phyloP scores from a whole-genome alignment of 768 basidiomycete species.

The Mycena rebaudengoi region DNA sequence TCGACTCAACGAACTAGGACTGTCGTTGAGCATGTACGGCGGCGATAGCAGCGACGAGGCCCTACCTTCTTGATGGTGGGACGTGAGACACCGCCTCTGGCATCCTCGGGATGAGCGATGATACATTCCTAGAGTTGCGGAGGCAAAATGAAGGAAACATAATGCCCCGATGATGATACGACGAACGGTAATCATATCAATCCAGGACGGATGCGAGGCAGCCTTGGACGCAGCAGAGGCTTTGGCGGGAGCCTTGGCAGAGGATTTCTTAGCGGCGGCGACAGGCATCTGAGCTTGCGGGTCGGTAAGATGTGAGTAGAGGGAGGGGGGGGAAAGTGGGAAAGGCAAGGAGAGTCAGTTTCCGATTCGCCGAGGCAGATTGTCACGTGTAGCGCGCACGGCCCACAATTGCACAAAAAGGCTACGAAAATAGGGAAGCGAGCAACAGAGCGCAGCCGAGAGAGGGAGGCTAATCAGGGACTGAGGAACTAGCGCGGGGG shows the following conservation, averaged over 20 bases:
- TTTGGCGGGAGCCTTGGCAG: slow-evolving; percentile 48
- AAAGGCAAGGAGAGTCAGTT: slow-evolving; percentile 24
- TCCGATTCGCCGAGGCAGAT: background rate
- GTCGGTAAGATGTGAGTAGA: background rate
- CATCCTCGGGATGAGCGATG: slow-evolving; percentile 72
- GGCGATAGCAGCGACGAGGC: slow-evolving; percentile 26
- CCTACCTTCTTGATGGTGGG: slow-evolving; percentile 84
- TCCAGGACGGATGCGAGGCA: slow-evolving; percentile 70
- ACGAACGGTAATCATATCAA: slow-evolving; percentile 82
- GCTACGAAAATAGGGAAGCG: background rate
- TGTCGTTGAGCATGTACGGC: slow-evolving; percentile 17
- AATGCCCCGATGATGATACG: slow-evolving; percentile 6
- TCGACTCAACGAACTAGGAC: slow-evolving; percentile 79
- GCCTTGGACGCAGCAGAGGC: slow-evolving; percentile 41
- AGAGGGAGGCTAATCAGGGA: background rate
- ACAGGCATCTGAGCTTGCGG: slow-evolving; percentile 7
- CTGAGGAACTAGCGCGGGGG: no score
- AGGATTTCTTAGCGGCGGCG: slow-evolving; percentile 45
- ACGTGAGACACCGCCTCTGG: slow-evolving; percentile 80
- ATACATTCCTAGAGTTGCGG: slow-evolving; percentile 68
- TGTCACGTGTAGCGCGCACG: slow-evolving; percentile 21
- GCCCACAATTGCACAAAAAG: background rate
- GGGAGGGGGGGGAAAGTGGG: slow-evolving; percentile 30
- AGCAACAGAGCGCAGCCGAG: background rate
- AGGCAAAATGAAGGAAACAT: slow-evolving; percentile 25